A percentile compares a stretch with the other conserved stretches of the same genome.
Evolutionary conservation across 2,329 filamentous ascomycete genomes (phyloP).

Genomic region (Mycogone perniciosa): DNA sequence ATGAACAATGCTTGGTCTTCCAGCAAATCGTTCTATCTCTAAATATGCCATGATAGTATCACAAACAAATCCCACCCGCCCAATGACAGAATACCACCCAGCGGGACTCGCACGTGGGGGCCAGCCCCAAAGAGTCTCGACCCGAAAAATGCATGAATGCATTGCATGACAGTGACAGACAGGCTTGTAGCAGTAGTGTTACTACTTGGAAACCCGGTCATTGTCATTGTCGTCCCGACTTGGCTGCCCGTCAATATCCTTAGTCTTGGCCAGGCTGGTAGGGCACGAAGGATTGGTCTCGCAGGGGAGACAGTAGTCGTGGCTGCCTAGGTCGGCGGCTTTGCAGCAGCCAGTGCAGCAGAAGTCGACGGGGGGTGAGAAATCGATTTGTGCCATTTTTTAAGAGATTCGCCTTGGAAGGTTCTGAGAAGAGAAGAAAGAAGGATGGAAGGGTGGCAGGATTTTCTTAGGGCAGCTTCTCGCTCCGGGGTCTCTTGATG

Average conservation of each 20-base stretch:
- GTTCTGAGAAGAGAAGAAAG: too few relatives aligned
- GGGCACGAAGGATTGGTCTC: constrained; percentile 20
- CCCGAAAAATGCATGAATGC: too few relatives aligned
- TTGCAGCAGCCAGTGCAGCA: constrained; percentile 29
- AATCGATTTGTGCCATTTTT: constrained; percentile 9
- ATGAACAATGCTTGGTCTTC: constrained; percentile 5
- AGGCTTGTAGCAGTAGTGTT: too few relatives aligned
- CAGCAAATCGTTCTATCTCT: not conserved
- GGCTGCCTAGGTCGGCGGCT: constrained; percentile 24
- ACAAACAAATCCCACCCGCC: not conserved
- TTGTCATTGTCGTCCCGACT: not conserved
- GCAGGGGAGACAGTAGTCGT: constrained; percentile 28
- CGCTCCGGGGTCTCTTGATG: too few relatives aligned
- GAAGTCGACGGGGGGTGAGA: constrained; percentile 12
- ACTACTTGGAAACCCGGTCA: not conserved
- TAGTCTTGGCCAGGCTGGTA: constrained; percentile 8
- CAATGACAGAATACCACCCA: not conserved
- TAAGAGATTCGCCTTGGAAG: not conserved
- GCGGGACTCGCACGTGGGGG: constrained; percentile 3
- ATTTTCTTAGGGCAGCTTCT: too few relatives aligned
- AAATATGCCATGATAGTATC: not conserved
- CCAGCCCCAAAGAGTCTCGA: not conserved
- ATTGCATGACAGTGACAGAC: too few relatives aligned
- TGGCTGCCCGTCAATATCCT: constrained; percentile 6
- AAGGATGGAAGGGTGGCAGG: too few relatives aligned